Conservation (phyloP, 2,329 filamentous ascomycete genomes). For the Capronia epimyces region DNA sequence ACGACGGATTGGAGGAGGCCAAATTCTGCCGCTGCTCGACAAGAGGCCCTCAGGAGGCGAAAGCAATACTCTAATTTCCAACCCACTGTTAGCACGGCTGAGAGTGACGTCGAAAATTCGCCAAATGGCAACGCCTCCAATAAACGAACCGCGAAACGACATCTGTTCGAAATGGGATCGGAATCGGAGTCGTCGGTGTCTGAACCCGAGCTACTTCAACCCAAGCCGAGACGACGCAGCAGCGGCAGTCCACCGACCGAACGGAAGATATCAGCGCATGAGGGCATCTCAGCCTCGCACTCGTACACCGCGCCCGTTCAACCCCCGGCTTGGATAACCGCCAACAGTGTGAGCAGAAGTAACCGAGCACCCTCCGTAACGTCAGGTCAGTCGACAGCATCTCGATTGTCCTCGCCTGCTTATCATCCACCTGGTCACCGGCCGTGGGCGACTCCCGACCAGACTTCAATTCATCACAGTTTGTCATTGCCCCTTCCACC, state of each 20-base stretch:
- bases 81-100: conserved; percentile 32
- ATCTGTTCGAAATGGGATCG: conserved; percentile 27
- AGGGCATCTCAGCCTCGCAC: conserved; percentile 10
- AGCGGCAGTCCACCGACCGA: conserved; percentile 15
- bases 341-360: background rate
- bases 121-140: conserved; percentile 21
- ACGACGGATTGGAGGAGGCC: conserved; percentile 37
- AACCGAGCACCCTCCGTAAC: conserved; percentile 16
- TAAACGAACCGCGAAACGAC: conserved; percentile 17
- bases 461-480: conserved; percentile 23
- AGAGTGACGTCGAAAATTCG: conserved; percentile 34
- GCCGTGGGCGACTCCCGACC: conserved; percentile 24
- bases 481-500: conserved; percentile 25
- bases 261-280: conserved; percentile 9
- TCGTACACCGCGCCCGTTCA: conserved; percentile 8
- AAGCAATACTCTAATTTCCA: conserved; percentile 35
- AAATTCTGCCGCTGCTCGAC: conserved; percentile 36
- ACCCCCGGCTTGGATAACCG: conserved; percentile 5
- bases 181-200: conserved; percentile 25
- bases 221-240: conserved; percentile 15
- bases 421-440: conserved; percentile 22
- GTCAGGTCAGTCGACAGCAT: conserved; percentile 16
- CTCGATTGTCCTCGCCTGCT: conserved; percentile 19
- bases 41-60: conserved; percentile 32
- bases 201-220: conserved; percentile 19